Conservation (phyloP, 1,284 basidiomycete genomes). For the Phlebopus sp. region DNA sequence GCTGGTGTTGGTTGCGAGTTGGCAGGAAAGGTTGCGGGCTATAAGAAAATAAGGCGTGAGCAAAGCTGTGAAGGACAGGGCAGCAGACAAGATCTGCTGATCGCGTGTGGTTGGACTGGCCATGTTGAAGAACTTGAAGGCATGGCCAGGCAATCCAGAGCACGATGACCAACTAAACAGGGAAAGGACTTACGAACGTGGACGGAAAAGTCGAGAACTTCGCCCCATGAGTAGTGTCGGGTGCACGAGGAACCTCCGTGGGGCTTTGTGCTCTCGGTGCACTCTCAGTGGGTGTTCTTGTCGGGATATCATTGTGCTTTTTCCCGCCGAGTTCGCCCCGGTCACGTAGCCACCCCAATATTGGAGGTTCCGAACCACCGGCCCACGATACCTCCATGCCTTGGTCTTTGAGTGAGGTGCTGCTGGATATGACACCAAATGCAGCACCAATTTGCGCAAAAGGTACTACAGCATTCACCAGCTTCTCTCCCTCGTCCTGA, state of each 20-base stretch:
- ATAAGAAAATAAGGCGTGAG: conserved; percentile 2
- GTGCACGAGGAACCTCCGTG: background rate
- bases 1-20: conserved; percentile 24
- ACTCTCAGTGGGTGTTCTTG: background rate
- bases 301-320: background rate
- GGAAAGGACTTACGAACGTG: conserved; percentile 25
- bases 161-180: background rate
- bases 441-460: conserved; percentile 73
- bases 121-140: no score
- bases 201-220: conserved; percentile 26
- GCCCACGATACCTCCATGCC: conserved; percentile 69
- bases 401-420: conserved; percentile 26
- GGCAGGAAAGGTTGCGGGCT: conserved; percentile 20
- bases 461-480: conserved; percentile 66
- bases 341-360: conserved; percentile 73
- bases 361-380: conserved; percentile 68
- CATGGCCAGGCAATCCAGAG: background rate
- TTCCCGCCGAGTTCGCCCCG: conserved; percentile 55
- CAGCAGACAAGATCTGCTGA: background rate
- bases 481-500: conserved; percentile 54
- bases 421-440: conserved; percentile 66
- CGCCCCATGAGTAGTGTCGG: conserved; percentile 6
- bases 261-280: background rate
- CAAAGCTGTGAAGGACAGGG: background rate
- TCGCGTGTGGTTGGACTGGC: no score